phyloP scores from a whole-genome alignment of 208 protist genomes.

The Trichomonas vaginalis region DNA sequence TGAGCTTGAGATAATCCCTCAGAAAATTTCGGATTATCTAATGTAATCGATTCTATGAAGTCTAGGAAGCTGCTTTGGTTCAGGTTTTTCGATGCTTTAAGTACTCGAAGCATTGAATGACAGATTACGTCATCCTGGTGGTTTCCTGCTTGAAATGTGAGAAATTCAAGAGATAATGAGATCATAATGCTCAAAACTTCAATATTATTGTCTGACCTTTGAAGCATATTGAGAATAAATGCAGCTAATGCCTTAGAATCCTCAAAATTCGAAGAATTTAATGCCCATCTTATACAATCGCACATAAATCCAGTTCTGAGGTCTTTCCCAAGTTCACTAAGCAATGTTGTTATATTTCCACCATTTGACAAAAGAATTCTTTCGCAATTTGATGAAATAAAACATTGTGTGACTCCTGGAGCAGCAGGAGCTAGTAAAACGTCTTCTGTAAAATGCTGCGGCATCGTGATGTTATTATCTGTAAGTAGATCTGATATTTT shows the following conservation, averaged over 20 bases:
- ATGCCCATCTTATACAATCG: neutral
- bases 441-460: neutral
- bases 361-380: neutral
- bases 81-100: neutral
- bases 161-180: neutral
- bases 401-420: neutral
- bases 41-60: neutral
- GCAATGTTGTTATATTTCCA: neutral
- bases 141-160: neutral
- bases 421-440: neutral
- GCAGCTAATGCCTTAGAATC: neutral
- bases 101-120: neutral
- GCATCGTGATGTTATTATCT: neutral
- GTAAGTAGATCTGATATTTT: neutral
- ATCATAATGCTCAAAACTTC: neutral
- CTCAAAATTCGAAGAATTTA: neutral
- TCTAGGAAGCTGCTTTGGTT: neutral
- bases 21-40: neutral
- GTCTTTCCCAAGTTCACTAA: neutral
- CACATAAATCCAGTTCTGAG: neutral
- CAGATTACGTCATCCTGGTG: neutral
- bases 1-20: neutral
- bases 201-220: neutral
- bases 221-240: neutral
- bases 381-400: neutral